Conservation (phyloP, 2,329 filamentous ascomycete species). For the Microthyrium microscopicum region DNA sequence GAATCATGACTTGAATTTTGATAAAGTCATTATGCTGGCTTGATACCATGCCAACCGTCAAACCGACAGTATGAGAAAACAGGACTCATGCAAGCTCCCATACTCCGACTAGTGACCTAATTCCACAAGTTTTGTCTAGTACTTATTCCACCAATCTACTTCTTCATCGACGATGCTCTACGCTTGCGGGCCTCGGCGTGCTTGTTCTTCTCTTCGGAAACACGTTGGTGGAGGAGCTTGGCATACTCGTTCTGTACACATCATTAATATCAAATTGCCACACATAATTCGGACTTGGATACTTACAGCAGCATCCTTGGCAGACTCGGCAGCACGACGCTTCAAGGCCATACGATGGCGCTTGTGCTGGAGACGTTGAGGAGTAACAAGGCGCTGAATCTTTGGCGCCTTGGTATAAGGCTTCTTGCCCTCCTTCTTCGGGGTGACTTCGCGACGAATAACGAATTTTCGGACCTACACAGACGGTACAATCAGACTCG, state of each 20-base stretch:
- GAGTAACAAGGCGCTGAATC: conserved; percentile 98
- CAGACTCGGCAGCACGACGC: conserved; percentile 90
- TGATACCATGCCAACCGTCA: no score
- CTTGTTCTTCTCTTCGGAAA: conserved; percentile 85
- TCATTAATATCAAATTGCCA: conserved; percentile 19
- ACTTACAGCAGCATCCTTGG: conserved; percentile 97
- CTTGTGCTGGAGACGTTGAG: conserved; percentile 99
- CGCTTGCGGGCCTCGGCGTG: conserved; percentile 94
- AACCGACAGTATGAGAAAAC: no score
- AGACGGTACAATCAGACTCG: conserved; percentile 28
- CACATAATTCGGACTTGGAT: conserved; percentile 6
- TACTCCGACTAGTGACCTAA: no score
- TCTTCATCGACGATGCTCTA: conserved; percentile 80
- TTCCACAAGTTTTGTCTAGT: no score
- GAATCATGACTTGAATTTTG: no score
- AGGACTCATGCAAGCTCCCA: no score
- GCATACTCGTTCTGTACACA: conserved; percentile 76
- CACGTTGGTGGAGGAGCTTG: conserved; percentile 89
- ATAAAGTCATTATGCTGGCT: no score
- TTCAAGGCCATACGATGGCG: conserved; percentile 95
- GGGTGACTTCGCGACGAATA: conserved; percentile 94
- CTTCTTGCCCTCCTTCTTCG: conserved; percentile 94
- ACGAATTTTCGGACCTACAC: conserved; percentile 94
- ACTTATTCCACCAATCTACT: conserved; percentile 39
- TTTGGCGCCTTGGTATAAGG: conserved; percentile 99